Conservation (phyloP, 2,329 filamentous ascomycete species). For the Mollisiaceae sp. region DNA sequence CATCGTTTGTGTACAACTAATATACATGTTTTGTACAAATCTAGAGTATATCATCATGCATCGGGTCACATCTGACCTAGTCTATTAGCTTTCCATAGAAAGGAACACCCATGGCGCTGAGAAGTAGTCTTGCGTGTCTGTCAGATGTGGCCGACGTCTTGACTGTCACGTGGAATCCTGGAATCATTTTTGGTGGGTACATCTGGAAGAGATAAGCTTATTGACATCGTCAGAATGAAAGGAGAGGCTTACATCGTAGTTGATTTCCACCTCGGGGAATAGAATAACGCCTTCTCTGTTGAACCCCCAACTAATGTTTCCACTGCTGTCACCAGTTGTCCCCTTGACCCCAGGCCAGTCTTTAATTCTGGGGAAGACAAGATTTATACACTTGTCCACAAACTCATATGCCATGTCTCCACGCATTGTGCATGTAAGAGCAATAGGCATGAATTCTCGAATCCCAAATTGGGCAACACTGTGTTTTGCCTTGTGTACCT, state of each 20-base stretch:
- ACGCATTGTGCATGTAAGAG: slow-evolving; percentile 77
- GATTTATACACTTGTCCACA: slow-evolving; percentile 84
- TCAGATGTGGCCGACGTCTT: slow-evolving; percentile 41
- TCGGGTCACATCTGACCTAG: slow-evolving; percentile 19
- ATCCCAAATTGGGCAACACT: slow-evolving; percentile 79
- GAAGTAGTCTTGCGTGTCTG: slow-evolving; percentile 37
- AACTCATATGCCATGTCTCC: slow-evolving; percentile 90
- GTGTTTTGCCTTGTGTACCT: slow-evolving; percentile 70
- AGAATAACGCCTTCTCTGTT: slow-evolving; percentile 74
- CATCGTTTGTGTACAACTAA: slow-evolving; percentile 29
- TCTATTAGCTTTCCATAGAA: slow-evolving; percentile 38
- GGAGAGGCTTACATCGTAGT: slow-evolving; percentile 78
- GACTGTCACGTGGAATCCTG: slow-evolving; percentile 44
- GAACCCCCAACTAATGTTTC: slow-evolving; percentile 86
- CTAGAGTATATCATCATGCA: slow-evolving; percentile 14
- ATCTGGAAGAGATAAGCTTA: slow-evolving; percentile 48
- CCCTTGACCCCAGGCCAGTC: slow-evolving; percentile 86
- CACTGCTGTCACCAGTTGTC: slow-evolving; percentile 77
- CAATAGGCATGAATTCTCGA: slow-evolving; percentile 70
- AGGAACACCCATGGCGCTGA: slow-evolving; percentile 37
- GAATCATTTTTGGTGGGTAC: slow-evolving; percentile 57
- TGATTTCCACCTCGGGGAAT: slow-evolving; percentile 94
- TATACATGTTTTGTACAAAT: slow-evolving; percentile 34
- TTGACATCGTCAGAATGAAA: neutral
- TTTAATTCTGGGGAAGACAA: slow-evolving; percentile 94